These are phyloP conservation scores for Scleromitrula shiraiana DNA, from an alignment of 2,329 filamentous ascomycete genomes.

Conservation along the genomic window DNA sequence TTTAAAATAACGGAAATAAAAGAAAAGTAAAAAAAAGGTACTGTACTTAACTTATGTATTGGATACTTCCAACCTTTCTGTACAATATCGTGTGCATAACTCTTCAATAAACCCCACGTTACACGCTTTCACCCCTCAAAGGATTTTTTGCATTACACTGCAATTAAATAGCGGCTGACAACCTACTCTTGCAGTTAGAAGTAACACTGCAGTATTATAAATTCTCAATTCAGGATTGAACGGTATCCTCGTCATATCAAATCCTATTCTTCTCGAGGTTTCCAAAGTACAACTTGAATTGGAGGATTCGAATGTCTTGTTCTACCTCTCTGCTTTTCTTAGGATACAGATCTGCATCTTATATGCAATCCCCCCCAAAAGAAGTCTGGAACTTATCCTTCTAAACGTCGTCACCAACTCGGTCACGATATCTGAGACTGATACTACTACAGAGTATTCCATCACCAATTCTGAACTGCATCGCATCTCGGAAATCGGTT, in stretches of 20 bases:
- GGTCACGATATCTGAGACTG: background rate
- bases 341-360: background rate
- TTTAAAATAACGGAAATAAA: background rate
- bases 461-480: too few relatives aligned
- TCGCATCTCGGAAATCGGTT: too few relatives aligned
- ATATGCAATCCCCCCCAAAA: background rate
- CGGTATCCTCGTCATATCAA: background rate
- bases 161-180: background rate
- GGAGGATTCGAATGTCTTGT: background rate
- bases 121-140: background rate
- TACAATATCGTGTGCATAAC: background rate
- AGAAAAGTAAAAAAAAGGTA: background rate
- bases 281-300: too few relatives aligned
- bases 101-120: background rate
- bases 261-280: background rate
- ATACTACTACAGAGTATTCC: too few relatives aligned
- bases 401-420: too few relatives aligned
- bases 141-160: background rate
- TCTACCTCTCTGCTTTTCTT: background rate
- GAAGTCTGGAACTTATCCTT: background rate
- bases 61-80: too few relatives aligned
- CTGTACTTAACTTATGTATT: background rate
- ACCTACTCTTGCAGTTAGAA: background rate
- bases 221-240: background rate
- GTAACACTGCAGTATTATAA: background rate